phyloP scores from a whole-genome alignment of 1,284 basidiomycete genomes.

The Amylostereum areolatum region DNA sequence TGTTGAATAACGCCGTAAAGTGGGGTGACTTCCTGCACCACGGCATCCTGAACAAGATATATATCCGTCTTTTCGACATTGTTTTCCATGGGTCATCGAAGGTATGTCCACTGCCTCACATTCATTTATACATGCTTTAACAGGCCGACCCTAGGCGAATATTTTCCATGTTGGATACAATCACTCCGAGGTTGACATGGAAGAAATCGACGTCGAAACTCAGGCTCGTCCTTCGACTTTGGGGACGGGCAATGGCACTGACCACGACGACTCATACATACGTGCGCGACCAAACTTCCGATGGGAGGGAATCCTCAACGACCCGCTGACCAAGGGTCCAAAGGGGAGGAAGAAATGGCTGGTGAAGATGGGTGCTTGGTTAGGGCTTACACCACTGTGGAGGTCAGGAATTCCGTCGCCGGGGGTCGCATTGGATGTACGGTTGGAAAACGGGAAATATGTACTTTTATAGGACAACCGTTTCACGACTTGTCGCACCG shows the following conservation, averaged over 20 bases:
- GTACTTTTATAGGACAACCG: conserved; percentile 31
- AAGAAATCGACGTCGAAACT: conserved; percentile 50
- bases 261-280: conserved; percentile 60
- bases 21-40: conserved; percentile 55
- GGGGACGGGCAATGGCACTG: conserved; percentile 68
- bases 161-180: conserved; percentile 55
- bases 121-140: conserved; percentile 2
- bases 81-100: conserved; percentile 50
- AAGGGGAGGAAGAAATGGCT: conserved; percentile 34
- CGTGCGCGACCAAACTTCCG: conserved; percentile 55
- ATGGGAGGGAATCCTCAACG: conserved; percentile 68
- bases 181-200: conserved; percentile 50
- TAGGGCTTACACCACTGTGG: conserved; percentile 61
- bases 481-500: not conserved
- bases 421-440: conserved; percentile 56
- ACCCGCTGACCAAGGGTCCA: conserved; percentile 38
- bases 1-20: conserved; percentile 43
- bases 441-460: conserved; percentile 50
- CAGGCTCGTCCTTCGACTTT: conserved; percentile 45
- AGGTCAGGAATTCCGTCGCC: conserved; percentile 40
- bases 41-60: conserved; percentile 72
- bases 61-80: conserved; percentile 71
- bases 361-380: conserved; percentile 58
- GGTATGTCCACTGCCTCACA: conserved; percentile 26
- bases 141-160: conserved; percentile 37